These are phyloP conservation scores for Fagopyrum esculentum DNA, from an alignment of 148 eudicot species.

Conservation along the genomic window DNA sequence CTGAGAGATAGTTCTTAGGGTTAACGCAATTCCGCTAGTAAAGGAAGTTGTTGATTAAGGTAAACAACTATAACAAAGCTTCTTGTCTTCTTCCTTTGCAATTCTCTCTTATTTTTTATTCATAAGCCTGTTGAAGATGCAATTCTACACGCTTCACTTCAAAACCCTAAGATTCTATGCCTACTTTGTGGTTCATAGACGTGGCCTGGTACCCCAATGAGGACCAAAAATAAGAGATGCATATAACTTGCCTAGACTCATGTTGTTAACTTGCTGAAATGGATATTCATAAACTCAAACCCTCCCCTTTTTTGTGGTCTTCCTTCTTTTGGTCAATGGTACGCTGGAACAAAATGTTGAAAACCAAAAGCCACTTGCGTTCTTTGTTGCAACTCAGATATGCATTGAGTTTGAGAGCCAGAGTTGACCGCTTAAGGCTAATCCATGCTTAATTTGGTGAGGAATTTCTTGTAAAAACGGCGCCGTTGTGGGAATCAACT, in stretches of 20 bases:
- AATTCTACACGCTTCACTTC: neutral
- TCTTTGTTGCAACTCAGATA: constrained; percentile 73
- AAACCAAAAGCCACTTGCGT: constrained; percentile 16
- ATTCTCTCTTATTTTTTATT: neutral
- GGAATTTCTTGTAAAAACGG: constrained; percentile 71
- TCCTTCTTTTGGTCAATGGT: constrained; percentile 30
- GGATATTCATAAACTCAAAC: constrained; percentile 1
- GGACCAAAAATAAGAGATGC: constrained; percentile 20
- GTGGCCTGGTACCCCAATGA: constrained; percentile 17
- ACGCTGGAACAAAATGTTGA: constrained; percentile 39
- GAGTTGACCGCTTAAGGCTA: constrained; percentile 73
- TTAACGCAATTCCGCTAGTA: neutral
- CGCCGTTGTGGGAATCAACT: constrained; percentile 58
- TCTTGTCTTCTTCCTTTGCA: neutral
- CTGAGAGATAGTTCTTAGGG: neutral
- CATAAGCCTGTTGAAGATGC: neutral
- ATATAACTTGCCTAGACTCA: constrained; percentile 11
- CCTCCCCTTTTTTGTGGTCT: neutral
- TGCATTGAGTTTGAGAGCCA: constrained; percentile 58
- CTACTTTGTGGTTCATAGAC: constrained; percentile 4
- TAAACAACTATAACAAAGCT: constrained; percentile 7
- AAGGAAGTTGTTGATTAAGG: constrained; percentile 11
- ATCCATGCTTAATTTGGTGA: constrained; percentile 67
- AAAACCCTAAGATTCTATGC: constrained; percentile 10
- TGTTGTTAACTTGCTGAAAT: constrained; percentile 6